These are phyloP conservation scores for Amborella trichopoda DNA, from an alignment of 164 flowering plant species.

Conservation along the genomic window DNA sequence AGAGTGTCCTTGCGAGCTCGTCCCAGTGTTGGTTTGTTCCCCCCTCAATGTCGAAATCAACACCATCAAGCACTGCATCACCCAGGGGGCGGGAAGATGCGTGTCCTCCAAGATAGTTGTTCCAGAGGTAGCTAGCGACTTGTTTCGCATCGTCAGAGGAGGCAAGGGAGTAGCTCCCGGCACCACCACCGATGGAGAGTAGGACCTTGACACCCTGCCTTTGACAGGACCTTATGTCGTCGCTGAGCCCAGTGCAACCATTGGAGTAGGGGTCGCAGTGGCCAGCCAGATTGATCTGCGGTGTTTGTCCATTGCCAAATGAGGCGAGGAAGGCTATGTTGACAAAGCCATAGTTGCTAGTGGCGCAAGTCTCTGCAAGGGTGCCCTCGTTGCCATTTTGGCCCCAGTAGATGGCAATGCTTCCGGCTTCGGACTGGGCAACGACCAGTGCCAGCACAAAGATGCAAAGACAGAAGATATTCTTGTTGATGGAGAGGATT, in stretches of 20 bases:
- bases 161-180: conserved; percentile 11
- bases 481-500: too few species aligned
- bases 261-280: conserved; percentile 7
- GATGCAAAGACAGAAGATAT: too few species aligned
- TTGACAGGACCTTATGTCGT: conserved; percentile 10
- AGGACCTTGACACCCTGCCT: conserved; percentile 8
- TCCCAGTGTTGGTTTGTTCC: conserved; percentile 6
- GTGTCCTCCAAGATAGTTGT: conserved; percentile 19
- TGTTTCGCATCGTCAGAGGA: conserved; percentile 18
- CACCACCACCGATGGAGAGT: conserved; percentile 19
- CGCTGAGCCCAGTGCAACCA: conserved; percentile 4
- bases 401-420: conserved; percentile 15
- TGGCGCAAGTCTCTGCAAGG: conserved; percentile 9
- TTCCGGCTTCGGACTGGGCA: background rate
- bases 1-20: conserved; percentile 11
- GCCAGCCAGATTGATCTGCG: conserved; percentile 11
- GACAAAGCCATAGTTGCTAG: conserved; percentile 9
- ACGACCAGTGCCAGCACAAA: too few species aligned
- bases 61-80: conserved; percentile 16
- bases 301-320: conserved; percentile 10
- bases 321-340: conserved; percentile 13
- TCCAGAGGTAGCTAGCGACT: too few species aligned
- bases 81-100: conserved; percentile 14
- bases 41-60: conserved; percentile 15
- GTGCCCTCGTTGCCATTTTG: conserved; percentile 11